Evolutionary conservation across 2,329 filamentous ascomycete species (phyloP), one percentile per base, ranked within the genome.

Genomic region (Epichloe brachyelytri): DNA sequence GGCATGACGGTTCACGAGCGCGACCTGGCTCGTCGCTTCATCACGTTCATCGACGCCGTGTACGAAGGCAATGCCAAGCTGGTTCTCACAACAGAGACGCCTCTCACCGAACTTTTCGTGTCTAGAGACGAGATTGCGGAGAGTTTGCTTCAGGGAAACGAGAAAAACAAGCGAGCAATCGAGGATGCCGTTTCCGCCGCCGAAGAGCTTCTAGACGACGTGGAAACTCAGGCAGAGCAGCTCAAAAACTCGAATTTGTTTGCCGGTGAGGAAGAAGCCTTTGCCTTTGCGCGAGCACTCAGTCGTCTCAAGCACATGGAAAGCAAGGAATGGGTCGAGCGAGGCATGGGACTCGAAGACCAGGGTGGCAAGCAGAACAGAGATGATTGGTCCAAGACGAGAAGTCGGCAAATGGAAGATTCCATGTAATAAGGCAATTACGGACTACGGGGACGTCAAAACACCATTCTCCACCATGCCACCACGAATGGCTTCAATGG

Each of bases 21-120:
- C 19, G 93, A 98, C 69, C 76, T 95, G 39, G 93, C 93, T 0
- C 75, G 93, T 12, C 78, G 93, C 5, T 96, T 98, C 68, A 98
- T 98, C 65, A 98, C 91, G 0, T 96, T 98, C 60, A 88, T 98
- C 57, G 93, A 98, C 65, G 91, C 93, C 5, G 85, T 96, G 4
- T 98, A 98, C 63, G 93, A 98, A 68, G 76, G 77, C 30, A 79
- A 91, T 67, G 90, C 89, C n/a, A 97, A 96, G 70, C 78, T 98
- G 7, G 91, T 97, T 15, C 78, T 98, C 51, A 98, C 93, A 0
- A 90, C 87, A 3, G 88, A 83, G 40, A 87, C 90, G 46, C 88
- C 91, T 0, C 73, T 98, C 2, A 80, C 81, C 7, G 83, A 95
- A 63, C 80, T 97, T 36, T 98, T 97, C 69, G 76, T 95, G 44